A percentile compares a stretch with the other conserved stretches of the same genome.
Evolutionary conservation across 768 basidiomycete genomes (phyloP).

Genomic region (Leucocoprinus leucothites): DNA sequence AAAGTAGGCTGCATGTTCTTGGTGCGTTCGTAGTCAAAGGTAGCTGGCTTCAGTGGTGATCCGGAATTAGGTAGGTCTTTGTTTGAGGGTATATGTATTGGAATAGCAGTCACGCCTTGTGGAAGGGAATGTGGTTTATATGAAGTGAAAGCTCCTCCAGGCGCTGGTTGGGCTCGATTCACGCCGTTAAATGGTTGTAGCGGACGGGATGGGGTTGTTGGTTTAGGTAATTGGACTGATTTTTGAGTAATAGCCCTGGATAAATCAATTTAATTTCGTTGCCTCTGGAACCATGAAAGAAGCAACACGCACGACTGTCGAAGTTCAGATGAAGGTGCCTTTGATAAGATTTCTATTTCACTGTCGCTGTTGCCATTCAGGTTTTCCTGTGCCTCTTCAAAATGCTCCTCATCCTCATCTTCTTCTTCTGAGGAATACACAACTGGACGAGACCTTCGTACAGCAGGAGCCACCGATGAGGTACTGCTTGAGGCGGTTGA

Average conservation of each 20-base stretch:
- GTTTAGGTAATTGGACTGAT: slow-evolving; percentile 1
- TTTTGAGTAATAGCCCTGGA: neutral
- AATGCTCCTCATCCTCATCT: slow-evolving; percentile 17
- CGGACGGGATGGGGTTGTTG: neutral
- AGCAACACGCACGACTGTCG: slow-evolving; percentile 5
- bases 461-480: neutral
- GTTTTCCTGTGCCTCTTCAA: slow-evolving; percentile 9
- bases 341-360: slow-evolving; percentile 13
- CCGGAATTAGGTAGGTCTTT: slow-evolving; percentile 15
- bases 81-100: slow-evolving; percentile 36
- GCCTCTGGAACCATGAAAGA: neutral
- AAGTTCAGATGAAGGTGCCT: slow-evolving; percentile 5
- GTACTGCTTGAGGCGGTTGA: slow-evolving; percentile 26
- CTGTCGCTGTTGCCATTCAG: neutral
- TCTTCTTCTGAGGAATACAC: slow-evolving; percentile 38
- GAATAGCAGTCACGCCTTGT: slow-evolving; percentile 17
- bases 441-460: slow-evolving; percentile 20
- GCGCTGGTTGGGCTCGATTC: neutral
- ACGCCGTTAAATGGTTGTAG: slow-evolving; percentile 8
- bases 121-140: slow-evolving; percentile 14
- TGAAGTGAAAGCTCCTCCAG: neutral
- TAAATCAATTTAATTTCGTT: neutral
- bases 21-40: slow-evolving; percentile 14
- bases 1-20: neutral
- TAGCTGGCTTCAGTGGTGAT: neutral